Evolutionary conservation across 345 rosid genomes (phyloP), one percentile per base, ranked within the genome.

Genomic region (Fremontodendron californicum): DNA sequence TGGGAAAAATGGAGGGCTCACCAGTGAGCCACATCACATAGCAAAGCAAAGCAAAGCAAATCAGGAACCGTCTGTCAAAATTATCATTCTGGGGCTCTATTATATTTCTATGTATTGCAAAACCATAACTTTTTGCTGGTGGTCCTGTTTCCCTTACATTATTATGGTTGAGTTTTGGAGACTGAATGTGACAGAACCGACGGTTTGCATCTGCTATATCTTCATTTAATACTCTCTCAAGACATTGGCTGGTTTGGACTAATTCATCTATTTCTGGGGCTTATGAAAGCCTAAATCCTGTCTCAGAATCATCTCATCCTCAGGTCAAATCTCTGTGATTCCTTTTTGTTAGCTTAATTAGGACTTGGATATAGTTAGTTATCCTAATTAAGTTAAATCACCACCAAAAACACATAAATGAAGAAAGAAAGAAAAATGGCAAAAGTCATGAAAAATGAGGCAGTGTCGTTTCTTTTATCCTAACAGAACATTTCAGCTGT

Each of bases 81-180:
- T 1, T 45, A 23, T 31, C 31, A 16, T 29, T 45, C 60, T 29
- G 49, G 29, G 54, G 45, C 33, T 40, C 15, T 40, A 4, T 58
- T 27, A 45, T 43, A 46, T 19, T 19, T n/a, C n/a, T n/a, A n/a
- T n/a, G n/a, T 52, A 31, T 54, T 11, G 61, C 42, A 64, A 42
- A 54, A 43, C 80, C 79, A 63, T 76, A 45, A 42, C 39, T 46
- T 65, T 48, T 42, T 6, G 67, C 43, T n/a, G n/a, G n/a, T 57
- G 79, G 81, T 80, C 86, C 79, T 60, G 29, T 64, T 60, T 68
- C 49, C 43, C n/a, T 43, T 71, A 57, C 75, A 71, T 66, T 43
- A 72, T 77, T 48, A 31, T 49, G n/a, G 46, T 49, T 16, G 48
- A 64, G 73, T 6, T 42, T 74, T 60, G 21, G 58, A 9, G 54